phyloP scores from a whole-genome alignment of 2,329 filamentous ascomycete species.

The Hypocreales sp. region DNA sequence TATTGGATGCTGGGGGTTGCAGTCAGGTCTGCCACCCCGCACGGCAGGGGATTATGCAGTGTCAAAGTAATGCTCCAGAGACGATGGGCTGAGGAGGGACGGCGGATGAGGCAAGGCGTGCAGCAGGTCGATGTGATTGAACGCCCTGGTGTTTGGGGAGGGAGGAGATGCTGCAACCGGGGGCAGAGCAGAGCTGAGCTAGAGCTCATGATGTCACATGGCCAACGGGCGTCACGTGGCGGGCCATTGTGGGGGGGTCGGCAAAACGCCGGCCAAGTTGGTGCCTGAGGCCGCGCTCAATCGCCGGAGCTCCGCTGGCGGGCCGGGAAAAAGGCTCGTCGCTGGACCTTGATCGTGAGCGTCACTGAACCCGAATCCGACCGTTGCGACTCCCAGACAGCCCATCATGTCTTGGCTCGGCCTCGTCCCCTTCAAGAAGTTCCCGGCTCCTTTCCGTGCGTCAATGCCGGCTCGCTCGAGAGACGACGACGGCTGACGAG shows the following conservation, averaged over 20 bases:
- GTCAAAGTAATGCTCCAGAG: neutral
- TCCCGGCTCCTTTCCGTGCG: conserved; percentile 63
- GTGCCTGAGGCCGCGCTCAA: conserved; percentile 19
- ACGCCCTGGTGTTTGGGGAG: neutral
- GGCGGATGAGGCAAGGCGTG: neutral
- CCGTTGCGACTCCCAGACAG: conserved; percentile 21
- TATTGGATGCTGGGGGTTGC: conserved; percentile 12
- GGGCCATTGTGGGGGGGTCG: no score
- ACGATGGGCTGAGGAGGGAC: neutral
- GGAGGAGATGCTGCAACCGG: neutral
- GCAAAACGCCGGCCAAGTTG: no score
- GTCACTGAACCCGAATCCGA: no score
- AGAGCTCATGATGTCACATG: no score
- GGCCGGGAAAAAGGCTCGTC: conserved; percentile 19
- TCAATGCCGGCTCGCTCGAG: conserved; percentile 22
- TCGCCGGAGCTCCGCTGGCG: conserved; percentile 12
- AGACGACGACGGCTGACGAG: conserved; percentile 24
- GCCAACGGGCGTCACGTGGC: neutral
- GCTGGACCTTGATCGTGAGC: neutral
- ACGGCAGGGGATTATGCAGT: conserved; percentile 3
- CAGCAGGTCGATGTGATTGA: conserved; percentile 4
- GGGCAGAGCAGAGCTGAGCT: no score
- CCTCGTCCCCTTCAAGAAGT: conserved; percentile 55
- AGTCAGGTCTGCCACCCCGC: conserved; percentile 9
- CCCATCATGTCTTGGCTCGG: conserved; percentile 63